A percentile compares a stretch with the other conserved stretches of the same genome.
phyloP scores from a whole-genome alignment of 768 basidiomycete genomes.

The Ramaria sp. region DNA sequence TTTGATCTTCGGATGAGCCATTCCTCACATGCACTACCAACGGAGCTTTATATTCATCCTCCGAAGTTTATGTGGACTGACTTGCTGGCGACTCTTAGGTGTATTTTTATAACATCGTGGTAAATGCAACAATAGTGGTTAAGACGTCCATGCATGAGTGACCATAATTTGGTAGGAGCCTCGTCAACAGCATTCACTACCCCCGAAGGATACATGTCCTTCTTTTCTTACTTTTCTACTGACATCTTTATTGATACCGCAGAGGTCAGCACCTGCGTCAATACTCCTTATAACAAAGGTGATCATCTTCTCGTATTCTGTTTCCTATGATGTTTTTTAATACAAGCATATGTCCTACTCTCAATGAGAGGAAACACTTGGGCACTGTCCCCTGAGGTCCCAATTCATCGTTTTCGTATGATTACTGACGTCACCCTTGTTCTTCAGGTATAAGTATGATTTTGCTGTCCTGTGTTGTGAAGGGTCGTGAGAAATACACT shows the following conservation, averaged over 20 bases:
- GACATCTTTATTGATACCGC: not conserved
- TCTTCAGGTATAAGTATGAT: too few relatives aligned
- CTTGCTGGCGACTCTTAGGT: not conserved
- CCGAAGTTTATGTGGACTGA: not conserved
- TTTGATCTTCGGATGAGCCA: slow-evolving; percentile 8
- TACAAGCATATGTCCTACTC: slow-evolving; percentile 11
- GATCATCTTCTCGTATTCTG: not conserved
- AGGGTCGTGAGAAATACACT: too few relatives aligned
- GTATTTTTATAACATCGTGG: not conserved
- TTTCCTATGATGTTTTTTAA: slow-evolving; percentile 6
- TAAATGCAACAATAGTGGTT: not conserved
- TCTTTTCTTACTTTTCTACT: not conserved
- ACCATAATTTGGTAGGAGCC: not conserved
- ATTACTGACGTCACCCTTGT: too few relatives aligned
- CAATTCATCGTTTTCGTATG: too few relatives aligned
- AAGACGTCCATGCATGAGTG: not conserved
- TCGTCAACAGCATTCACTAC: not conserved
- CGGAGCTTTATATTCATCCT: not conserved
- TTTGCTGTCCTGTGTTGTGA: too few relatives aligned
- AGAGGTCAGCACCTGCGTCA: not conserved
- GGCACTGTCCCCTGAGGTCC: not conserved
- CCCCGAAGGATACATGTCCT: slow-evolving; percentile 1
- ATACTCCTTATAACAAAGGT: not conserved
- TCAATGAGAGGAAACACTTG: not conserved
- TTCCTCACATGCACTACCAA: slow-evolving; percentile 11